These are phyloP conservation scores for Annulohypoxylon truncatum DNA, from an alignment of 2,329 filamentous ascomycete genomes.

Conservation along the genomic window DNA sequence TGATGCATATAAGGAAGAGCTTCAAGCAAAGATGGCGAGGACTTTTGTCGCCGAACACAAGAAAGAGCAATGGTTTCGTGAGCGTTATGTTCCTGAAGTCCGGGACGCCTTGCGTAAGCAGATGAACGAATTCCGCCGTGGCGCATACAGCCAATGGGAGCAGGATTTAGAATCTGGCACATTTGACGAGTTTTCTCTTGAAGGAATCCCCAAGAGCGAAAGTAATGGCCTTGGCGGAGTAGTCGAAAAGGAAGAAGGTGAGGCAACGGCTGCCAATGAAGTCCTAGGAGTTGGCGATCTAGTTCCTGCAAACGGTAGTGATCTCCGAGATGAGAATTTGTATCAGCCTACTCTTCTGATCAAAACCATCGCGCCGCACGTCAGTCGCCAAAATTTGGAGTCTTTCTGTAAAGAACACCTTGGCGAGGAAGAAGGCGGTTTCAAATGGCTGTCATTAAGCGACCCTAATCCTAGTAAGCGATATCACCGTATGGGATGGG, in stretches of 20 bases:
- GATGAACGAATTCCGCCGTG: constrained; percentile 82
- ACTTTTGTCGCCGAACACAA: constrained; percentile 93
- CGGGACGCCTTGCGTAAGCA: constrained; percentile 79
- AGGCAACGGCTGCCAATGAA: constrained; percentile 90
- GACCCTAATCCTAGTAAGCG: constrained; percentile 98
- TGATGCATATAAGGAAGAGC: constrained; percentile 74
- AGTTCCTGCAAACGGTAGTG: constrained; percentile 83
- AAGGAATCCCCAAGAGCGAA: constrained; percentile 93
- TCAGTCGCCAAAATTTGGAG: constrained; percentile 92
- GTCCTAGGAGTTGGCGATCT: constrained; percentile 93
- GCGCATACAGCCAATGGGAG: constrained; percentile 87
- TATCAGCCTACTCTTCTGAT: constrained; percentile 93
- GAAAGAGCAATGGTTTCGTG: constrained; percentile 96
- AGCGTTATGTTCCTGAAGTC: constrained; percentile 89
- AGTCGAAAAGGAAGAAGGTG: constrained; percentile 94
- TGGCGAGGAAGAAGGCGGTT: constrained; percentile 89
- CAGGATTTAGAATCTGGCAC: constrained; percentile 84
- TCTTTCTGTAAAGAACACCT: constrained; percentile 94
- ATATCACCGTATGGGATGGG: constrained; percentile 98
- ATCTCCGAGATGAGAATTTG: constrained; percentile 88
- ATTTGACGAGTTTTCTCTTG: constrained; percentile 94
- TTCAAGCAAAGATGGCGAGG: constrained; percentile 83
- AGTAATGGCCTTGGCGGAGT: constrained; percentile 87
- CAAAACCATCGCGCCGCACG: constrained; percentile 97
- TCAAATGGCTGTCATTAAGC: constrained; percentile 94